Percentiles rank a stretch among this genome's conserved stretches.
Evolutionary conservation across 2,329 filamentous ascomycete genomes (phyloP).

Genomic region (Aureobasidium leucospermi): DNA sequence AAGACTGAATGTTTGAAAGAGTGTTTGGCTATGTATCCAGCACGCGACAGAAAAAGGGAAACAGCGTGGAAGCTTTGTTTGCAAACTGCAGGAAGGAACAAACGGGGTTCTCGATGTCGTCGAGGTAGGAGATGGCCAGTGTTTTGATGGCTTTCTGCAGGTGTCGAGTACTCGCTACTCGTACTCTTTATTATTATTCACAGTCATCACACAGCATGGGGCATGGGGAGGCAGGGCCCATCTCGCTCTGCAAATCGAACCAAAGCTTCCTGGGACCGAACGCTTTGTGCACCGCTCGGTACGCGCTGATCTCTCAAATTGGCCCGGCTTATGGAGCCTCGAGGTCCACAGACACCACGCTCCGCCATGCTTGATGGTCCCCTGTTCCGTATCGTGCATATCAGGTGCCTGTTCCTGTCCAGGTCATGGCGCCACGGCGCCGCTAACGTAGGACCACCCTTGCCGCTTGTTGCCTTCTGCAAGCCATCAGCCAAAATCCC

Average conservation of each 20-base stretch:
- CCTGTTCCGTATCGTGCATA: slow-evolving; percentile 3
- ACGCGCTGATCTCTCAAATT: slow-evolving; percentile 6
- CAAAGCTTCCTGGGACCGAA: background rate
- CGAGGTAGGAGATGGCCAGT: background rate
- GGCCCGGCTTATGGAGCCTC: background rate
- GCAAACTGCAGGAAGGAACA: background rate
- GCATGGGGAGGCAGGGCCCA: slow-evolving; percentile 1
- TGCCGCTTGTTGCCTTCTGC: background rate
- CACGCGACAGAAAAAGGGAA: slow-evolving; percentile 2
- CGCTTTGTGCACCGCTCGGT: slow-evolving; percentile 5
- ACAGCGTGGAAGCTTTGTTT: background rate
- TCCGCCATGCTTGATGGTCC: background rate
- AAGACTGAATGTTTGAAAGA: slow-evolving; percentile 6
- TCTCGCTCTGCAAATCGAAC: slow-evolving; percentile 8
- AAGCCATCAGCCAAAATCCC: background rate
- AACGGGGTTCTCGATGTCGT: background rate
- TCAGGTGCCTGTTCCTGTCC: background rate
- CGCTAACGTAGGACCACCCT: slow-evolving; percentile 4
- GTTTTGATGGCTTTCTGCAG: background rate
- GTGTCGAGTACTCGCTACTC: slow-evolving; percentile 1
- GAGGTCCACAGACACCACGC: background rate
- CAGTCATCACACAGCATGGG: slow-evolving; percentile 11
- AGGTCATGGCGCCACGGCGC: slow-evolving; percentile 1
- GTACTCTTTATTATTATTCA: slow-evolving; percentile 11
- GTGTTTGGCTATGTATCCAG: slow-evolving; percentile 9